Evolutionary conservation across 2,329 filamentous ascomycete genomes (phyloP), one percentile per base, ranked within the genome.

Genomic region (Diaporthe aspalathi): DNA sequence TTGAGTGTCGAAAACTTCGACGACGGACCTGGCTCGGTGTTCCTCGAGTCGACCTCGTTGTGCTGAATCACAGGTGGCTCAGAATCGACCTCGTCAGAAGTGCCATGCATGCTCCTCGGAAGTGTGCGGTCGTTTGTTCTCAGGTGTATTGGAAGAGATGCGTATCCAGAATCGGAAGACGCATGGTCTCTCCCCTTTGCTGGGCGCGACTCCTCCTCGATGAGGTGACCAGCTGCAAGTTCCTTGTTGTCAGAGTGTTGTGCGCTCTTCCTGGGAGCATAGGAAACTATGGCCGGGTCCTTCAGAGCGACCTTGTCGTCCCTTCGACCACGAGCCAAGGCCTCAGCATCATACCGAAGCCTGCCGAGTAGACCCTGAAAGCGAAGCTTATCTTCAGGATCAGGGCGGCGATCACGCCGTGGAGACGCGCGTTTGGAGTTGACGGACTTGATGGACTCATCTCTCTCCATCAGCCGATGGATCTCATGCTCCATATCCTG

Each of bases 121-220:
- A 50, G 69, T 5, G 69, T 32, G 8, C 72, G 52, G 11, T 52
- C 63, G 29, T 38, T 65, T 32, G 68, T 47, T 49, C 47, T 50
- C 24, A 54, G 67, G 14, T 50, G 54, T 35, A 40, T 24, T 24
- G 71, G 22, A n/a, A 22, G 54, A 32, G 67, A 68, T 27, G 50
- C 65, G 11, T 73, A 73, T 3, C 69, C 72, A 65, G 72, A 73
- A 67, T 73, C 69, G 4, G 68, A 71, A 5, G 53, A 35, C 12
- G 4, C 4, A 20, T 50, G 47, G 4, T 43, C 47, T 16, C 22
- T 38, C n/a, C 40, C n/a, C 38, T 70, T 60, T 20, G 22, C 22
- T 16, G 14, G 32, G 53, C 17, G 35, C 24, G 5, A 40, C 3
- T 47, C 40, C 11, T 35, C 50, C 27, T 53, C 32, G 24, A 38